Conservation (phyloP, 2,329 filamentous ascomycete genomes). For the Thielaviopsis ethacetica region DNA sequence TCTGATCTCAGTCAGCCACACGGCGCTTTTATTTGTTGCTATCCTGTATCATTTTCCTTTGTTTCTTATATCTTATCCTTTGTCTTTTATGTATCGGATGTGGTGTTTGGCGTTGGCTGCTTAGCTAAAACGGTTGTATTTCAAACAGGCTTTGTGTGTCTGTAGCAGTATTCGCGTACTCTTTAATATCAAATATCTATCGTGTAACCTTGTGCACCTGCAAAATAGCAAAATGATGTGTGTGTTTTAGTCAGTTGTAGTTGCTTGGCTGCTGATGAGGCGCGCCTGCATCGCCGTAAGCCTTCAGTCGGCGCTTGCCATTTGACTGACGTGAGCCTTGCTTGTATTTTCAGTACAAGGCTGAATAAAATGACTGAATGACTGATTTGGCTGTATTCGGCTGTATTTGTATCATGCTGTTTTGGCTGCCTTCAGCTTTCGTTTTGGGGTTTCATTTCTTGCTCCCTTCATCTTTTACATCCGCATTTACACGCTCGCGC, state of each 20-base stretch:
- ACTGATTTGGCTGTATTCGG: neutral
- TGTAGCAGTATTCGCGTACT: neutral
- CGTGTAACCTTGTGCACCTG: neutral
- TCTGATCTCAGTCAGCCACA: neutral
- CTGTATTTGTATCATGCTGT: neutral
- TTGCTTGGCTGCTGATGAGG: neutral
- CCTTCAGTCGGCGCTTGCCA: neutral
- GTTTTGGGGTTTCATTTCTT: too few relatives aligned
- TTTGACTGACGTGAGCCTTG: neutral
- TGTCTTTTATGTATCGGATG: neutral
- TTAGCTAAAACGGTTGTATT: constrained; percentile 1
- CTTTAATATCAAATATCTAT: neutral
- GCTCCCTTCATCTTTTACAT: too few relatives aligned
- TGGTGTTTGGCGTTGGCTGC: neutral
- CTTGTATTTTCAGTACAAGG: neutral
- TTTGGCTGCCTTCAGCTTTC: neutral
- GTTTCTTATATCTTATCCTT: neutral
- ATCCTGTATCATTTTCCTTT: neutral
- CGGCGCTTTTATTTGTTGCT: neutral
- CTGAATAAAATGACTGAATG: neutral
- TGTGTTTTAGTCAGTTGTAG: neutral
- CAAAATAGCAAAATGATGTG: neutral
- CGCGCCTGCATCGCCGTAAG: too few relatives aligned
- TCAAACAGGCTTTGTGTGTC: neutral
- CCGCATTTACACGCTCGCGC: neutral